phyloP scores from a whole-genome alignment of 106 monocot species.

The Dioscorea dumetorum region DNA sequence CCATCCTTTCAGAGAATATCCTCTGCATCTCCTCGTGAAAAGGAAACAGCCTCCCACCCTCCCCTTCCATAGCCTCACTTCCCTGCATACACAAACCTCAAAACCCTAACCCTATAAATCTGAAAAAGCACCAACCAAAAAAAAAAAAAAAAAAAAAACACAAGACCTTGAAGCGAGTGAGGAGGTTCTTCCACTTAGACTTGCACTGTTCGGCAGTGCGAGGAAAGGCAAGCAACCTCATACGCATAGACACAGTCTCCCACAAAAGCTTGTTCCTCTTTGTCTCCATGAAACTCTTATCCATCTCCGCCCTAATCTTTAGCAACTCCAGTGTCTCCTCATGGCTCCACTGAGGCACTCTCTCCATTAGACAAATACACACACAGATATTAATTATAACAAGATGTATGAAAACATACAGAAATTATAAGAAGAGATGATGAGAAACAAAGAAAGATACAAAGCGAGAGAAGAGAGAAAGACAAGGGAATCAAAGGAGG shows the following conservation, averaged over 20 bases:
- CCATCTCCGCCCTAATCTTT: conserved; percentile 49
- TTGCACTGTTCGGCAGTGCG: conserved; percentile 94
- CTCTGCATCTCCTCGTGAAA: conserved; percentile 69
- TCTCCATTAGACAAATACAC: conserved; percentile 16
- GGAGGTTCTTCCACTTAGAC: conserved; percentile 99
- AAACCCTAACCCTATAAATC: background rate
- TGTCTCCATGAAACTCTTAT: conserved; percentile 55
- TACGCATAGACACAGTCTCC: conserved; percentile 43
- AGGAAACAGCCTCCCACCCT: conserved; percentile 26
- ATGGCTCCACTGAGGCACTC: conserved; percentile 69
- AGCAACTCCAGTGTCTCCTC: conserved; percentile 66
- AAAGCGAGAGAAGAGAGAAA: background rate
- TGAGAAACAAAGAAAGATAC: conserved; percentile 2
- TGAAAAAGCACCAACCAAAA: background rate
- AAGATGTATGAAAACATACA: background rate
- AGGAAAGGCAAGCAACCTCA: conserved; percentile 46
- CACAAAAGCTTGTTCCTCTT: conserved; percentile 84
- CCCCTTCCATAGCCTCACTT: conserved; percentile 38
- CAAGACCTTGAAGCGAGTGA: conserved; percentile 77
- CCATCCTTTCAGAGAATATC: conserved; percentile 43
- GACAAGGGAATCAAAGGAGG: background rate
- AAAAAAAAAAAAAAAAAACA: background rate
- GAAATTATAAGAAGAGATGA: background rate
- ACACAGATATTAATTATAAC: conserved; percentile 5
- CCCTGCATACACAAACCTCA: conserved; percentile 29